Evolutionary conservation across 208 protist species (phyloP).

Genomic region (Phytomonas francai): DNA sequence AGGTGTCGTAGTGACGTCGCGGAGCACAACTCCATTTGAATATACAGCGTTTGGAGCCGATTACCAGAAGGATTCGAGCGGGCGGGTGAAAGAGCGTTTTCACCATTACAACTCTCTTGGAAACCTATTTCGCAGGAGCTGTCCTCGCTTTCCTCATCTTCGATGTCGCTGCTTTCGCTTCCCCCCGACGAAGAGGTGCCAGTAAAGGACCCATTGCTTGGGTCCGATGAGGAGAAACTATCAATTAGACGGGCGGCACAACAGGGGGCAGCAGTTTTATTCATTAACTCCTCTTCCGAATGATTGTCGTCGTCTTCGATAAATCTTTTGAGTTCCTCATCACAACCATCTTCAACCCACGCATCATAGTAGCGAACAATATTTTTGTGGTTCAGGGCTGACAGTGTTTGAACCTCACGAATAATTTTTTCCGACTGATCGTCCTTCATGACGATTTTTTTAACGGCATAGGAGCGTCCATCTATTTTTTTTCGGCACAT

Average conservation of each 20-base stretch:
- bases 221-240: constrained; percentile 12
- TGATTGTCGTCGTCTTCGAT: constrained; percentile 30
- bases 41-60: constrained; percentile 66
- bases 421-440: constrained; percentile 49
- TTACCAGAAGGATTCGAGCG: neutral
- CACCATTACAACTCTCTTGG: neutral
- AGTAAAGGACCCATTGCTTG: constrained; percentile 3
- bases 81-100: neutral
- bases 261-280: neutral
- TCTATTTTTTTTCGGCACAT: constrained; percentile 84
- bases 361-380: constrained; percentile 88
- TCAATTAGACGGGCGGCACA: neutral
- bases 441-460: constrained; percentile 71
- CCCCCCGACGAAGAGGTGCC: constrained; percentile 12
- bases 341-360: constrained; percentile 80
- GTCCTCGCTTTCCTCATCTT: neutral
- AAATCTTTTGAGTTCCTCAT: constrained; percentile 61
- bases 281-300: constrained; percentile 17
- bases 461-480: constrained; percentile 72
- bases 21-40: constrained; percentile 85
- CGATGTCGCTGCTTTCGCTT: constrained; percentile 1
- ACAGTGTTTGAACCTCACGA: constrained; percentile 75
- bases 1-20: constrained; percentile 59
- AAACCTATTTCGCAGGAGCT: neutral
- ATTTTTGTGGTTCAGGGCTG: constrained; percentile 70